Percentiles rank a stretch among this genome's conserved stretches.
Conservation (phyloP, 345 rosid genomes). For the Hypericum perforatum region DNA sequence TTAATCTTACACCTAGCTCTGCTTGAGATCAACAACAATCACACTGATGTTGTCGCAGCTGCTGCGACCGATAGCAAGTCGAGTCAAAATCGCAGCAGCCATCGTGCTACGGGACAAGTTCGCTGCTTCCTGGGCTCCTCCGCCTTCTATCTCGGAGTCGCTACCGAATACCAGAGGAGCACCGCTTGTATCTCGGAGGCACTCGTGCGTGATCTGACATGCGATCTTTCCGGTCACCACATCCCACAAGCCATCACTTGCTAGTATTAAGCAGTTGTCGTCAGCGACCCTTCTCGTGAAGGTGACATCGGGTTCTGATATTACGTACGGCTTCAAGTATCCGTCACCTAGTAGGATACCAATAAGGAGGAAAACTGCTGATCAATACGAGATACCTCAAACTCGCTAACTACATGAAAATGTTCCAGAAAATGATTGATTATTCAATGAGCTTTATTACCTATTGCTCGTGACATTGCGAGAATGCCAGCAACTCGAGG, state of each 20-base stretch:
- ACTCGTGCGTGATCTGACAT: slow-evolving; percentile 45
- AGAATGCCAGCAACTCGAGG: slow-evolving; percentile 79
- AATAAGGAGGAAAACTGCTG: background rate
- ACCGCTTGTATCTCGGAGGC: slow-evolving; percentile 30
- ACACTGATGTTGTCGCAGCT: slow-evolving; percentile 73
- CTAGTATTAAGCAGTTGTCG: slow-evolving; percentile 64
- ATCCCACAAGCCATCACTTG: slow-evolving; percentile 82
- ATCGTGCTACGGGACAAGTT: slow-evolving; percentile 42
- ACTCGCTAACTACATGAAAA: background rate
- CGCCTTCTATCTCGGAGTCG: slow-evolving; percentile 17
- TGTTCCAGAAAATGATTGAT: background rate
- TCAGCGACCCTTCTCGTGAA: slow-evolving; percentile 36
- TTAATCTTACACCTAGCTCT: slow-evolving; percentile 7
- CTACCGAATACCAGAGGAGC: slow-evolving; percentile 7
- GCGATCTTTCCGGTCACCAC: slow-evolving; percentile 57
- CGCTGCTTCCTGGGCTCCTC: slow-evolving; percentile 11
- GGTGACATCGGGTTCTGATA: slow-evolving; percentile 55
- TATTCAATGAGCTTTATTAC: slow-evolving; percentile 22
- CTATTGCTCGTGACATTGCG: slow-evolving; percentile 86
- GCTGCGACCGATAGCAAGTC: slow-evolving; percentile 60
- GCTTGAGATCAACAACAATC: slow-evolving; percentile 57
- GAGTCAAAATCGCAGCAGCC: slow-evolving; percentile 63
- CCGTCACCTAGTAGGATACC: slow-evolving; percentile 41
- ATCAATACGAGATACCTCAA: background rate
- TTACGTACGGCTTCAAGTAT: slow-evolving; percentile 56